Conservation (phyloP, 2,329 filamentous ascomycete genomes). For the Hypoxylon sp. region DNA sequence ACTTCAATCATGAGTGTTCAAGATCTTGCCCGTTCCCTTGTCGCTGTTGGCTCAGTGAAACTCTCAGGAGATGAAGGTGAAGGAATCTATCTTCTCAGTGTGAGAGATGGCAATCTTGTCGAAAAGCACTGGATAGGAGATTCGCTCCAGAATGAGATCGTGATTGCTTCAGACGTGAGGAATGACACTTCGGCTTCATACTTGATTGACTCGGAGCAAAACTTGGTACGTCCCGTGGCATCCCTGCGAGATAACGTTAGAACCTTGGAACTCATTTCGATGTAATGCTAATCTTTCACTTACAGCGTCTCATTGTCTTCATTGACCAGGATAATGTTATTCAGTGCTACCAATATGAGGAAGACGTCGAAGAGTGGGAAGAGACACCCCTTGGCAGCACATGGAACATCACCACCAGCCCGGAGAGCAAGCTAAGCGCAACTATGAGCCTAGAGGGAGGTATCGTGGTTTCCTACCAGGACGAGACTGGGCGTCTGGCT, state of each 20-base stretch:
- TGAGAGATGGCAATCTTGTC: conserved; percentile 40
- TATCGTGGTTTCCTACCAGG: conserved; percentile 37
- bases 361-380: conserved; percentile 40
- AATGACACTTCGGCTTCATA: conserved; percentile 38
- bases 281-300: not conserved
- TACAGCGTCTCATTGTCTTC: conserved; percentile 37
- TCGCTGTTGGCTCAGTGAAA: conserved; percentile 29
- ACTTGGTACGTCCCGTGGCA: conserved; percentile 10
- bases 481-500: conserved; percentile 25
- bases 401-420: conserved; percentile 30
- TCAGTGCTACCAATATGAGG: conserved; percentile 36
- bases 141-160: conserved; percentile 23
- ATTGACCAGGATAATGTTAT: conserved; percentile 32
- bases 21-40: conserved; percentile 37
- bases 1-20: conserved; percentile 36
- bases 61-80: conserved; percentile 19
- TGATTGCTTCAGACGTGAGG: conserved; percentile 35
- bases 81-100: conserved; percentile 33
- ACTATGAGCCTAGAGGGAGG: conserved; percentile 25
- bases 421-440: conserved; percentile 32
- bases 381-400: conserved; percentile 32
- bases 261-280: conserved; percentile 10
- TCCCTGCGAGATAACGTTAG: not conserved
- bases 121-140: conserved; percentile 39
- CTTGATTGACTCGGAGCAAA: conserved; percentile 19